Conservation (phyloP, 805 yeast genomes). For the Nakazawaea pomicola region DNA sequence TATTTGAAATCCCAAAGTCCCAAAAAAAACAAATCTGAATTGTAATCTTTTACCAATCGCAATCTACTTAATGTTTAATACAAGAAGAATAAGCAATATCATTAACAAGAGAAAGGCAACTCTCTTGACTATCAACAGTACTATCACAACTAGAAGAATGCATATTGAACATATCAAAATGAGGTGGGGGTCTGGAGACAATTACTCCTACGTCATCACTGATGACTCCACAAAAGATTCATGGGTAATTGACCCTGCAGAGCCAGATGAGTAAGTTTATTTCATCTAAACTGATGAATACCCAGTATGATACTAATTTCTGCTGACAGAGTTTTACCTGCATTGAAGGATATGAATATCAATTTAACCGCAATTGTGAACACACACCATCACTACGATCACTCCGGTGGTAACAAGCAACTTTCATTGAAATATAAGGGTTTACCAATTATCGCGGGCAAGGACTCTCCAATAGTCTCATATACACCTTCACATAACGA, state of each 20-base stretch:
- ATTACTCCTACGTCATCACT: conserved; percentile 75
- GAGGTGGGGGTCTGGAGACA: conserved; percentile 95
- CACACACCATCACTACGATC: conserved; percentile 96
- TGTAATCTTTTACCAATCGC: too few relatives aligned
- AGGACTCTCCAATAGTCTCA: conserved; percentile 69
- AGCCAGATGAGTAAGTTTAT: conserved; percentile 56
- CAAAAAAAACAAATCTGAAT: too few relatives aligned
- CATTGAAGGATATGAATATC: conserved; percentile 32
- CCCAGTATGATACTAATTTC: too few relatives aligned
- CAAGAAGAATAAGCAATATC: background rate
- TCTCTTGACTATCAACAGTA: background rate
- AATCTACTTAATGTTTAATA: too few relatives aligned
- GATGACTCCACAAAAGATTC: conserved; percentile 65
- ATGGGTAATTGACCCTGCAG: conserved; percentile 91
- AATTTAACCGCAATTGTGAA: conserved; percentile 77
- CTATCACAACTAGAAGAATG: conserved; percentile 47
- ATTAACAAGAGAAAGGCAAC: background rate
- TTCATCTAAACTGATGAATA: too few relatives aligned
- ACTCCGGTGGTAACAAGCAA: conserved; percentile 74
- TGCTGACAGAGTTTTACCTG: conserved; percentile 37
- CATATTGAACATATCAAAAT: conserved; percentile 77
- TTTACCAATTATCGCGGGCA: conserved; percentile 77
- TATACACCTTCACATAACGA: conserved; percentile 65
- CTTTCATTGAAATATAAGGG: conserved; percentile 28
- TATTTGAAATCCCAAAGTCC: too few relatives aligned